phyloP scores from a whole-genome alignment of 164 flowering plant genomes.

The Akebia trifoliata region DNA sequence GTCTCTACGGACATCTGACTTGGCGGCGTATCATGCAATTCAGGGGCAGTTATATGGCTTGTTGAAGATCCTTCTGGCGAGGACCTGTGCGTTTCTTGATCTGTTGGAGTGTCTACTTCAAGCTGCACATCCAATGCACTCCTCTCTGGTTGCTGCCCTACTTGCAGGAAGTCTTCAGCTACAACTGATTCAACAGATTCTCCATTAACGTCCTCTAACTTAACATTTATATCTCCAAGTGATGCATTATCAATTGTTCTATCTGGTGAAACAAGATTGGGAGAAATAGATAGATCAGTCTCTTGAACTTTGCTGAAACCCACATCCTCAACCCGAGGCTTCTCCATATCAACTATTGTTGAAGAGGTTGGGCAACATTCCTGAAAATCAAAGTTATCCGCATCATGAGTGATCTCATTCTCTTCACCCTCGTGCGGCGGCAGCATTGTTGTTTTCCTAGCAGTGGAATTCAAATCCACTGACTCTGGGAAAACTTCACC shows the following conservation, averaged over 20 bases:
- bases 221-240: constrained; percentile 9
- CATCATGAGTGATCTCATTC: constrained; percentile 34
- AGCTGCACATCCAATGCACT: constrained; percentile 26
- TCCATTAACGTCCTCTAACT: constrained; percentile 19
- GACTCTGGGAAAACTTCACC: constrained; percentile 27
- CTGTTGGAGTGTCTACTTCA: constrained; percentile 25
- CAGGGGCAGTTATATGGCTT: constrained; percentile 53
- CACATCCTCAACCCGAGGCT: constrained; percentile 20
- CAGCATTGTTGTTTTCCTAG: constrained; percentile 15
- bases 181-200: constrained; percentile 19
- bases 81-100: constrained; percentile 26
- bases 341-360: constrained; percentile 22
- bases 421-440: constrained; percentile 38
- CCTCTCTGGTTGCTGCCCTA: constrained; percentile 26
- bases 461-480: constrained; percentile 19
- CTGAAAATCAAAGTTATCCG: constrained; percentile 29
- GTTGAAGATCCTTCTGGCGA: constrained; percentile 72
- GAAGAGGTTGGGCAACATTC: constrained; percentile 21
- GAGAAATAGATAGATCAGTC: constrained; percentile 10
- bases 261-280: constrained; percentile 13
- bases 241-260: not conserved
- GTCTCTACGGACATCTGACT: constrained; percentile 60
- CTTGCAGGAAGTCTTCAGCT: constrained; percentile 14
- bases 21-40: constrained; percentile 79
- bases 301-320: constrained; percentile 18